A percentile compares a stretch with the other conserved stretches of the same genome.
Conservation (phyloP, 2,329 filamentous ascomycete species). For the Aspergillus sp. region DNA sequence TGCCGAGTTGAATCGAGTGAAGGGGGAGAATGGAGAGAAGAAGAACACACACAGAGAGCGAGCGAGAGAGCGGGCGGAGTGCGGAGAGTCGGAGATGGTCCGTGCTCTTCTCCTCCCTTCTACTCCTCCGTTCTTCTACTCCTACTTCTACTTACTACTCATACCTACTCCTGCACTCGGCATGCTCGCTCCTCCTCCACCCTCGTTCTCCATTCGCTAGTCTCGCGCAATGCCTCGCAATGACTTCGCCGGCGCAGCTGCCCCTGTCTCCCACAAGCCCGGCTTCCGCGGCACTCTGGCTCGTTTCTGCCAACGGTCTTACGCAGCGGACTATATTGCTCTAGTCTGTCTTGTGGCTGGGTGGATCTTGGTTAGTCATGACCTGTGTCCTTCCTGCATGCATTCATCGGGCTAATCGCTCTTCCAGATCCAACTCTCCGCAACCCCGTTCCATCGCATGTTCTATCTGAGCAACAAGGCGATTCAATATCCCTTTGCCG, state of each 20-base stretch:
- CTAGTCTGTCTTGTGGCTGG: slow-evolving; percentile 59
- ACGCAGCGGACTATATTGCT: slow-evolving; percentile 81
- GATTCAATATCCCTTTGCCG: slow-evolving; percentile 79
- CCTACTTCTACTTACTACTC: too few species aligned
- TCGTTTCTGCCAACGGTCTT: slow-evolving; percentile 57
- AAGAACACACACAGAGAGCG: neutral
- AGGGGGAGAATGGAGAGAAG: neutral
- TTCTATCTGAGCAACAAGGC: slow-evolving; percentile 78
- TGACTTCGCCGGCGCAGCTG: slow-evolving; percentile 15
- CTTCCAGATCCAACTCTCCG: slow-evolving; percentile 53
- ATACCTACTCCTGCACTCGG: too few species aligned
- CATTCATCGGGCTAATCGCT: slow-evolving; percentile 1
- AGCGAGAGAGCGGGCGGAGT: slow-evolving; percentile 9
- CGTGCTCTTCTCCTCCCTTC: slow-evolving; percentile 7
- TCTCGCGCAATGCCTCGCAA: slow-evolving; percentile 18
- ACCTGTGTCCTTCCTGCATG: neutral
- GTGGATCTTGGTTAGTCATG: slow-evolving; percentile 41
- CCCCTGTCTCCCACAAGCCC: slow-evolving; percentile 15
- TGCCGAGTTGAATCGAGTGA: slow-evolving; percentile 21
- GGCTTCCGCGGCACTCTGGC: slow-evolving; percentile 40
- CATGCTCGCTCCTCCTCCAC: neutral
- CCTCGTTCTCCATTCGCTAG: neutral
- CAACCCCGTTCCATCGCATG: slow-evolving; percentile 87
- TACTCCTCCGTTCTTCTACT: neutral
- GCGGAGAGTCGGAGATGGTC: slow-evolving; percentile 9